These are phyloP conservation scores for Fusarium sp. DNA, from an alignment of 2,329 filamentous ascomycete species.

Conservation along the genomic window DNA sequence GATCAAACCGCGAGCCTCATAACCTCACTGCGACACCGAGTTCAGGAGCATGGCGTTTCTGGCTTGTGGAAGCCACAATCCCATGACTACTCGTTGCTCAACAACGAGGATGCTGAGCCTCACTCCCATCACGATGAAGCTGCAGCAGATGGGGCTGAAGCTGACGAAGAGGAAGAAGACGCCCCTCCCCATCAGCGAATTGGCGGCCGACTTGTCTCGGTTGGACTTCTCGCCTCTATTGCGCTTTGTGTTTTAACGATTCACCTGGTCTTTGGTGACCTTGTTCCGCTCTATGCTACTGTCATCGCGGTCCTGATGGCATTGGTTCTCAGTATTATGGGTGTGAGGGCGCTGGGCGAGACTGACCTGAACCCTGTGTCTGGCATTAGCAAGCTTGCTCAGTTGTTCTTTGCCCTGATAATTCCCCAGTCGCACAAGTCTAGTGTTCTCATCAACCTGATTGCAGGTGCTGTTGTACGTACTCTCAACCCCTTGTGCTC, in stretches of 20 bases:
- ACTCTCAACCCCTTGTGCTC: not conserved
- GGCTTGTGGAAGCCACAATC: slow-evolving; percentile 30
- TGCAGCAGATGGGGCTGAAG: slow-evolving; percentile 39
- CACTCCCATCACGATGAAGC: slow-evolving; percentile 2
- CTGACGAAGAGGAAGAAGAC: slow-evolving; percentile 72
- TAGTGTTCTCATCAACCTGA: slow-evolving; percentile 92
- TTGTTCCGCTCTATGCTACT: slow-evolving; percentile 83
- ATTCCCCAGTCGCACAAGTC: slow-evolving; percentile 84
- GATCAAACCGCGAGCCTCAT: slow-evolving; percentile 4
- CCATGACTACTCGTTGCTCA: slow-evolving; percentile 41
- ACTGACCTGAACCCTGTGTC: slow-evolving; percentile 97
- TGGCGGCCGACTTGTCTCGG: slow-evolving; percentile 72
- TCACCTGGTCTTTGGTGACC: slow-evolving; percentile 81
- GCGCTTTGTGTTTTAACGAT: slow-evolving; percentile 84
- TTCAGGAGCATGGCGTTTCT: slow-evolving; percentile 34
- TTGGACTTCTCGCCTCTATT: slow-evolving; percentile 82
- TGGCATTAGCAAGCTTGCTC: slow-evolving; percentile 95
- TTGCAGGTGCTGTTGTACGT: slow-evolving; percentile 83
- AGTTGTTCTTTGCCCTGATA: slow-evolving; percentile 92
- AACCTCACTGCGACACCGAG: slow-evolving; percentile 11
- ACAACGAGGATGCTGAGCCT: slow-evolving; percentile 12
- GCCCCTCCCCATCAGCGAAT: slow-evolving; percentile 87
- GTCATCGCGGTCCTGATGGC: slow-evolving; percentile 86
- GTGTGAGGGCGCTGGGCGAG: slow-evolving; percentile 75
- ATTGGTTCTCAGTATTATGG: slow-evolving; percentile 80